These are phyloP conservation scores for Blastocystis sp. DNA, from an alignment of 352 stramenopile genomes.

Conservation along the genomic window DNA sequence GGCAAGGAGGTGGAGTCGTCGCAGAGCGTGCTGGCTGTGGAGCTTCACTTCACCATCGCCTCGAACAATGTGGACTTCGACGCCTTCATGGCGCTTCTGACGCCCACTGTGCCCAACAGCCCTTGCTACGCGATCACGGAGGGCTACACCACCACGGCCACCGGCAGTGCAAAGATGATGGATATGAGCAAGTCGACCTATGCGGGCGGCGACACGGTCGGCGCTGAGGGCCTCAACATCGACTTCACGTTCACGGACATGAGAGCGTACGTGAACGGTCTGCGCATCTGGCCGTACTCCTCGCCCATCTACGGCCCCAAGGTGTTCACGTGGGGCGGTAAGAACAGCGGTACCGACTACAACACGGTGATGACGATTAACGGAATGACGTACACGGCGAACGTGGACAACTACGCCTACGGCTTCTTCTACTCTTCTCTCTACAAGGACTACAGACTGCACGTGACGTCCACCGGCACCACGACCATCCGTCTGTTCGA, in stretches of 20 bases:
- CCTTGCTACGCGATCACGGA: neutral
- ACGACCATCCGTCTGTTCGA: neutral
- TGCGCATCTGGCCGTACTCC: neutral
- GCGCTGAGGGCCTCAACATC: neutral
- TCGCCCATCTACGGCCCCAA: neutral
- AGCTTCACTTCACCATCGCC: neutral
- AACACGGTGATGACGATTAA: neutral
- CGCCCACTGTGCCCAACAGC: neutral
- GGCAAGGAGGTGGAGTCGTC: neutral
- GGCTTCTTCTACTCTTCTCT: neutral
- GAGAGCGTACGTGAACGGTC: neutral
- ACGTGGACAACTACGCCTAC: neutral
- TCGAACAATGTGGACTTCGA: conserved; percentile 8
- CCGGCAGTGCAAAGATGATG: neutral
- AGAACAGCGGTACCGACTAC: neutral
- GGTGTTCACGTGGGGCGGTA: neutral
- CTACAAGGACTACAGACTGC: neutral
- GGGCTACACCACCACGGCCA: neutral
- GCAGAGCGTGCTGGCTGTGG: conserved; percentile 19
- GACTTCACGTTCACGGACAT: neutral
- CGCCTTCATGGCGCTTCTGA: conserved; percentile 2
- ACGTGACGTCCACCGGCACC: neutral
- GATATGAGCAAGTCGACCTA: neutral
- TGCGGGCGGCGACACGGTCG: neutral
- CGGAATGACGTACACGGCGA: neutral